Evolutionary conservation across 2,329 filamentous ascomycete genomes (phyloP).

Genomic region (Pseudopyrenochaeta lycopersici): DNA sequence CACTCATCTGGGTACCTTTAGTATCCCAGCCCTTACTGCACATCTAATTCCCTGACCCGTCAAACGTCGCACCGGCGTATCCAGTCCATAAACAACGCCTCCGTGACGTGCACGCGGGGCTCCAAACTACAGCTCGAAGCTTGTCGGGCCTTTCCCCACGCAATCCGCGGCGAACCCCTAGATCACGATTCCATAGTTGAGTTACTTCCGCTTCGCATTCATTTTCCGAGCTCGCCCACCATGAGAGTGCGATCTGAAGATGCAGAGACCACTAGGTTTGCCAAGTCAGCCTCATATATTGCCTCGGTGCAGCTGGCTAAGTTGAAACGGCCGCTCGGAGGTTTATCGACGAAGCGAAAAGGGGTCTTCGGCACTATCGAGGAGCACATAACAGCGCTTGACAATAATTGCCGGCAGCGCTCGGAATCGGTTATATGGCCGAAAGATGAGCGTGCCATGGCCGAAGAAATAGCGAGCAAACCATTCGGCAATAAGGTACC

Average conservation of each 20-base stretch:
- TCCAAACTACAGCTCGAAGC: slow-evolving; percentile 14
- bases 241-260: slow-evolving; percentile 89
- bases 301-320: slow-evolving; percentile 5
- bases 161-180: slow-evolving; percentile 33
- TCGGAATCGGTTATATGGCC: background rate
- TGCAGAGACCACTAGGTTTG: slow-evolving; percentile 76
- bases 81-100: slow-evolving; percentile 34
- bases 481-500: background rate
- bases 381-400: background rate
- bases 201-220: slow-evolving; percentile 38
- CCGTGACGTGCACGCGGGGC: slow-evolving; percentile 33
- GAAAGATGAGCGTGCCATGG: background rate
- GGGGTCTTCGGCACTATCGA: slow-evolving; percentile 1
- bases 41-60: slow-evolving; percentile 24
- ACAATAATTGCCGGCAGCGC: background rate
- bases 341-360: background rate
- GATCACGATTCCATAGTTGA: slow-evolving; percentile 33
- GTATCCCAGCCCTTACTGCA: slow-evolving; percentile 10
- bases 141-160: slow-evolving; percentile 32
- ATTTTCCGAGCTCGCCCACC: slow-evolving; percentile 80
- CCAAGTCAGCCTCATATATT: slow-evolving; percentile 38
- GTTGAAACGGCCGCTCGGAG: slow-evolving; percentile 20
- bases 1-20: slow-evolving; percentile 13
- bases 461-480: background rate
- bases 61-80: slow-evolving; percentile 45